phyloP scores from a whole-genome alignment of 371 early-diverging fungal species.

The Capillidium rhysosporum region DNA sequence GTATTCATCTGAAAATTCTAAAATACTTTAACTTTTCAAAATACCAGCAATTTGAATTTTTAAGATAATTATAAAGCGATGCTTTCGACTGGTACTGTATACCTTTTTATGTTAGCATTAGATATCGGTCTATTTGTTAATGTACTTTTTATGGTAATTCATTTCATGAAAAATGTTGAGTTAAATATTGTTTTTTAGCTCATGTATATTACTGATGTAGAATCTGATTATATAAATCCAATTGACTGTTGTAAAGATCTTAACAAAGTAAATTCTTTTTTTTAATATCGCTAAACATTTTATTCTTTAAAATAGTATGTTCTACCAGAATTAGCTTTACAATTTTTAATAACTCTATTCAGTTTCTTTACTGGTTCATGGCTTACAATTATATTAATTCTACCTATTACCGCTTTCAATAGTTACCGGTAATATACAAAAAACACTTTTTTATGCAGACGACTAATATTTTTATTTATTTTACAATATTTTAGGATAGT shows the following conservation, averaged over 20 bases:
- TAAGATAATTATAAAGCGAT: background rate
- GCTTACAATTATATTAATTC: constrained; percentile 64
- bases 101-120: background rate
- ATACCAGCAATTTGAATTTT: background rate
- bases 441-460: background rate
- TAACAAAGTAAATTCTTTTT: constrained; percentile 47
- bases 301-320: constrained; percentile 46
- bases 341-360: constrained; percentile 55
- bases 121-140: background rate
- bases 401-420: constrained; percentile 71
- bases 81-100: background rate
- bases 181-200: background rate
- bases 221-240: constrained; percentile 96
- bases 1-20: background rate
- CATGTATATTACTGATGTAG: constrained; percentile 49
- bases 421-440: constrained; percentile 38
- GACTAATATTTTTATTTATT: background rate
- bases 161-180: background rate
- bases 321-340: constrained; percentile 74
- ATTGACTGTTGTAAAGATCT: constrained; percentile 91
- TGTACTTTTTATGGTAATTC: background rate
- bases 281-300: background rate
- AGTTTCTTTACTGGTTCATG: constrained; percentile 73
- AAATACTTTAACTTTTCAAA: background rate
- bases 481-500: background rate